phyloP scores from a whole-genome alignment of 2,329 filamentous ascomycete species.

The Colletotrichum kahawae region DNA sequence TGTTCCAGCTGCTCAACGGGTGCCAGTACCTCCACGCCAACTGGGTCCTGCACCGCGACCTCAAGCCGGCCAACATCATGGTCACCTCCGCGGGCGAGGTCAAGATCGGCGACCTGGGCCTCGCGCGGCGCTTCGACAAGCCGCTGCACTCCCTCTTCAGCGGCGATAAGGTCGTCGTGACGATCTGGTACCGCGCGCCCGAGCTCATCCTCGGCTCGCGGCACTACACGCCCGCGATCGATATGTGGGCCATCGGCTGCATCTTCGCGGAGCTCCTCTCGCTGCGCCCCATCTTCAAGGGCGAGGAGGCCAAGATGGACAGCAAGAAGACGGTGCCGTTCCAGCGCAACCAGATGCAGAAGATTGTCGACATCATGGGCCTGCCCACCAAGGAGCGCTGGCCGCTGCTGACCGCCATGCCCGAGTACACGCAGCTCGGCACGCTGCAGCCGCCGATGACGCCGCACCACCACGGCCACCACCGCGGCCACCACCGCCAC shows the following conservation, averaged over 20 bases:
- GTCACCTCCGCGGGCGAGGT: conserved; percentile 90
- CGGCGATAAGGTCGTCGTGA: conserved; percentile 97
- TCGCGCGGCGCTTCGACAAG: conserved; percentile 93
- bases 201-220: conserved; percentile 89
- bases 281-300: conserved; percentile 94
- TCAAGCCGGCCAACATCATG: conserved; percentile 99
- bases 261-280: conserved; percentile 96
- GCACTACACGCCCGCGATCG: conserved; percentile 97
- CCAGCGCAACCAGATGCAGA: conserved; percentile 98
- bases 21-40: conserved; percentile 94
- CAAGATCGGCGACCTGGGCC: conserved; percentile 91
- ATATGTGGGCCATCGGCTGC: conserved; percentile 97
- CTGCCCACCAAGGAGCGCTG: conserved; percentile 87
- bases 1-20: conserved; percentile 95
- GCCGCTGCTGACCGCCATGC: conserved; percentile 85
- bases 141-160: conserved; percentile 89
- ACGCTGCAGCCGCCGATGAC: conserved; percentile 56
- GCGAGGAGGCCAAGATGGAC: conserved; percentile 99
- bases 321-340: conserved; percentile 97
- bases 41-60: conserved; percentile 95
- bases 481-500: conserved; percentile 45
- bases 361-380: conserved; percentile 96
- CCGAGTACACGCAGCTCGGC: conserved; percentile 78
- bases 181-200: conserved; percentile 97
- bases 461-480: conserved; percentile 46